Conservation (phyloP, 768 basidiomycete species). For the Chalciporus chontae region DNA sequence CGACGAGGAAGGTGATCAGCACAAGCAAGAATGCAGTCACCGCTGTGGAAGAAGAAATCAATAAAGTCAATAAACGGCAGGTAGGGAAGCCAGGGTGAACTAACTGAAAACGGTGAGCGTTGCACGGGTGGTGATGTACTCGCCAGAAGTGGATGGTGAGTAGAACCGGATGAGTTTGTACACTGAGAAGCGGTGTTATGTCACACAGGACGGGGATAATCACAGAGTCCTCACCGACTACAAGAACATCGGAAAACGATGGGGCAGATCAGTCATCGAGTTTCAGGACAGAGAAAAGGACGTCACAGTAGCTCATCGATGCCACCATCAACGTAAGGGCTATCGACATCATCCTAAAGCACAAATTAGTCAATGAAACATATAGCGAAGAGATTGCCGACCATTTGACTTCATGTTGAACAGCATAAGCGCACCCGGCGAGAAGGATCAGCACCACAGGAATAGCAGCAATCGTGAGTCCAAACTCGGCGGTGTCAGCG, state of each 20-base stretch:
- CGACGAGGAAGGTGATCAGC: constrained; percentile 70
- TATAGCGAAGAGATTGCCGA: constrained; percentile 28
- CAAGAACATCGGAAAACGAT: neutral
- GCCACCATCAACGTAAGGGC: constrained; percentile 78
- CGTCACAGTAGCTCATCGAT: constrained; percentile 72
- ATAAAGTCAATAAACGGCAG: neutral
- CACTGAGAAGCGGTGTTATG: constrained; percentile 39
- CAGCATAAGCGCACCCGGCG: constrained; percentile 61
- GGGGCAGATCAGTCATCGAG: constrained; percentile 2
- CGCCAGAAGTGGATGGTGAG: constrained; percentile 46
- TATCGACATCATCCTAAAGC: constrained; percentile 57
- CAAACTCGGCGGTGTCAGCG: constrained; percentile 68
- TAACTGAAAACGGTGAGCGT: constrained; percentile 81
- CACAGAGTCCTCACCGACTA: constrained; percentile 26
- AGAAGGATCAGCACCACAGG: constrained; percentile 72
- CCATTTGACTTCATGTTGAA: constrained; percentile 81
- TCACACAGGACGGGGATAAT: neutral
- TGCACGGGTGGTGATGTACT: constrained; percentile 71
- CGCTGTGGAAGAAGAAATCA: constrained; percentile 38
- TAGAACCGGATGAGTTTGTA: constrained; percentile 88
- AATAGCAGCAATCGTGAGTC: constrained; percentile 77
- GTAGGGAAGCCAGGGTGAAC: constrained; percentile 18
- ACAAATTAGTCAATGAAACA: constrained; percentile 2
- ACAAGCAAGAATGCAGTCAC: constrained; percentile 73
- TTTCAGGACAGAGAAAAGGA: neutral